Percentiles rank a stretch among this genome's conserved stretches.
Evolutionary conservation across 148 eudicot species (phyloP).

Genomic region (Rhododendron henanense): DNA sequence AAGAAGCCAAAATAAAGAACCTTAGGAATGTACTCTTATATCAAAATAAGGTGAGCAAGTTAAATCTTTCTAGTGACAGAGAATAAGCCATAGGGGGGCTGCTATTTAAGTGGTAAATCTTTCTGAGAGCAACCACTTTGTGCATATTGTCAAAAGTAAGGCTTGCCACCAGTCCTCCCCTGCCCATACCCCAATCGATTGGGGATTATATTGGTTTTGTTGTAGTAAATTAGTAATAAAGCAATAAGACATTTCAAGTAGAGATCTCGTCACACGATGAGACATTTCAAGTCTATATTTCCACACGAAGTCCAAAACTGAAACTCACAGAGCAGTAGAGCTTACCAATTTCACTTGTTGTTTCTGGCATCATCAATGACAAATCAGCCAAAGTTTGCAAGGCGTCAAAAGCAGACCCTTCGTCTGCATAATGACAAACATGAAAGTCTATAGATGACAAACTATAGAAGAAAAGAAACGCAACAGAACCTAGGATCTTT

Average conservation of each 20-base stretch:
- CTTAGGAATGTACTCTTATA: neutral
- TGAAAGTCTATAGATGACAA: neutral
- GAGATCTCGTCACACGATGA: neutral
- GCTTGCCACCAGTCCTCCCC: neutral
- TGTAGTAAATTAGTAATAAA: neutral
- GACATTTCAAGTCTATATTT: neutral
- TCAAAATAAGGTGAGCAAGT: neutral
- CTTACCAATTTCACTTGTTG: constrained; percentile 66
- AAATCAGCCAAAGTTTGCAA: constrained; percentile 91
- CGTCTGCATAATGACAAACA: constrained; percentile 47
- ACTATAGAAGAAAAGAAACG: neutral
- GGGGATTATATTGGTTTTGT: neutral
- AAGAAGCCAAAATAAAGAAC: neutral
- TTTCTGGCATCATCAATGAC: constrained; percentile 81
- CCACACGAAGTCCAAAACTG: neutral
- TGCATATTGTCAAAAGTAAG: neutral
- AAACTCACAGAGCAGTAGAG: neutral
- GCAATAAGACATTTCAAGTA: neutral
- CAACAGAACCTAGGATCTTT: neutral
- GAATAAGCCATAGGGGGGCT: neutral
- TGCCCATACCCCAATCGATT: neutral
- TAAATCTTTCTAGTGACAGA: neutral
- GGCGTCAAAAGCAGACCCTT: constrained; percentile 80
- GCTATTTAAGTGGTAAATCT: neutral
- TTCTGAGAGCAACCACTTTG: neutral